These are phyloP conservation scores for Spinacia oleracea DNA, from an alignment of 179 eudicot genomes.

Conservation along the genomic window DNA sequence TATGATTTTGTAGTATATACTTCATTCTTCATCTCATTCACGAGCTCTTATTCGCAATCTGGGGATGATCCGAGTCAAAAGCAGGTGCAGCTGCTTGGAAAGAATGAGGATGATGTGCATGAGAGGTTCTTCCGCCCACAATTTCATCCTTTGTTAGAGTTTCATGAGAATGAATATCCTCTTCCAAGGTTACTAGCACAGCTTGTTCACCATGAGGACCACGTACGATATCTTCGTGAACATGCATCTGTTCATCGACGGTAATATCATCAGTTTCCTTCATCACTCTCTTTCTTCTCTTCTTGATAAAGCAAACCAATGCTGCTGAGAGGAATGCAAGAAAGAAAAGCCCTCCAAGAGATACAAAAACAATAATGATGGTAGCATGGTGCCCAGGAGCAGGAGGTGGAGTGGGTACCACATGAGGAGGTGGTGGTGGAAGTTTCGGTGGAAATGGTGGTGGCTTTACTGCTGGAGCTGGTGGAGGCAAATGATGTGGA, in stretches of 20 bases:
- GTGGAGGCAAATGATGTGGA: constrained; percentile 13
- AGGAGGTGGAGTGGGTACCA: constrained; percentile 33
- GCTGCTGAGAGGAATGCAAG: constrained; percentile 66
- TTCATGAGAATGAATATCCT: constrained; percentile 62
- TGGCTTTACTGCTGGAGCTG: constrained; percentile 22
- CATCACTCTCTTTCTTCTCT: constrained; percentile 49
- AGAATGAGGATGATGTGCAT: constrained; percentile 38
- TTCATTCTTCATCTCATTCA: constrained; percentile 3
- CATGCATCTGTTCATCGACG: constrained; percentile 49
- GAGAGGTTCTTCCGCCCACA: constrained; percentile 29
- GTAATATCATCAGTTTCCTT: constrained; percentile 46
- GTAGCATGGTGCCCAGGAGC: constrained; percentile 54
- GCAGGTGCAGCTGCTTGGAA: constrained; percentile 26
- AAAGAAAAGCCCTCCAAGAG: constrained; percentile 71
- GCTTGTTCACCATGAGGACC: constrained; percentile 66
- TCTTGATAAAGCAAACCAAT: constrained; percentile 60
- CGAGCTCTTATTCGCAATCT: constrained; percentile 21
- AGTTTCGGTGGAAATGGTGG: constrained; percentile 33
- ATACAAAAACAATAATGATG: constrained; percentile 54
- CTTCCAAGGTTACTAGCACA: constrained; percentile 54
- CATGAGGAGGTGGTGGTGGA: constrained; percentile 44
- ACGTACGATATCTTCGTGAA: constrained; percentile 50
- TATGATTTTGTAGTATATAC: background rate
- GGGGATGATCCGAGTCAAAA: constrained; percentile 33
- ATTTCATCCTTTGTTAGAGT: constrained; percentile 46